Percentiles rank a stretch among this genome's conserved stretches.
These are phyloP conservation scores for Rubroboletus satanas DNA, from an alignment of 768 basidiomycete species.

Conservation along the genomic window DNA sequence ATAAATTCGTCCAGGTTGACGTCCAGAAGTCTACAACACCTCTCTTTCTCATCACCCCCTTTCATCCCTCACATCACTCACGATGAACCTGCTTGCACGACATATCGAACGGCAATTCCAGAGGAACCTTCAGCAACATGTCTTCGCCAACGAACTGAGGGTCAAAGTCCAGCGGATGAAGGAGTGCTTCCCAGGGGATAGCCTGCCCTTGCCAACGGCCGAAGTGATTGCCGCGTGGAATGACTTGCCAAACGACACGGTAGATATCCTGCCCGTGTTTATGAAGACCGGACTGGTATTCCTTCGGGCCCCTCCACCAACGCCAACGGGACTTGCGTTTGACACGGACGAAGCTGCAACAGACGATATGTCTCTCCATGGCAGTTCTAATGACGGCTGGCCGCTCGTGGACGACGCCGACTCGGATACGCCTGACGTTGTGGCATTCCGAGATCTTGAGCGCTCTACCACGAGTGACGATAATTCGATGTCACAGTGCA, in stretches of 20 bases:
- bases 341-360: slow-evolving; percentile 1
- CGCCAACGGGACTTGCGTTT: slow-evolving; percentile 8
- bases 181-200: slow-evolving; percentile 11
- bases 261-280: slow-evolving; percentile 7
- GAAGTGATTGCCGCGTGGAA: slow-evolving; percentile 22
- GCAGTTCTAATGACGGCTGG: not conserved
- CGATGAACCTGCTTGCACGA: slow-evolving; percentile 6
- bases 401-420: not conserved
- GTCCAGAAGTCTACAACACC: not conserved
- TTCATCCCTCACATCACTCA: not conserved
- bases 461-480: not conserved
- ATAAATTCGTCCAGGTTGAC: slow-evolving; percentile 17
- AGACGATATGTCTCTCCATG: not conserved
- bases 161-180: slow-evolving; percentile 15
- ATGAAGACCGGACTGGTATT: not conserved
- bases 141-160: slow-evolving; percentile 13
- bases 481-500: not conserved
- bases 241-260: slow-evolving; percentile 24
- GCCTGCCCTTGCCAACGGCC: slow-evolving; percentile 17
- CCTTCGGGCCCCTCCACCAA: slow-evolving; percentile 20
- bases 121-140: slow-evolving; percentile 6
- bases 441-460: not conserved
- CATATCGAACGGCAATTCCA: slow-evolving; percentile 12
- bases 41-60: not conserved
- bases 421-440: not conserved